These are phyloP conservation scores for Avena eriantha DNA, from an alignment of 176 grass and related monocot genomes.

Conservation along the genomic window DNA sequence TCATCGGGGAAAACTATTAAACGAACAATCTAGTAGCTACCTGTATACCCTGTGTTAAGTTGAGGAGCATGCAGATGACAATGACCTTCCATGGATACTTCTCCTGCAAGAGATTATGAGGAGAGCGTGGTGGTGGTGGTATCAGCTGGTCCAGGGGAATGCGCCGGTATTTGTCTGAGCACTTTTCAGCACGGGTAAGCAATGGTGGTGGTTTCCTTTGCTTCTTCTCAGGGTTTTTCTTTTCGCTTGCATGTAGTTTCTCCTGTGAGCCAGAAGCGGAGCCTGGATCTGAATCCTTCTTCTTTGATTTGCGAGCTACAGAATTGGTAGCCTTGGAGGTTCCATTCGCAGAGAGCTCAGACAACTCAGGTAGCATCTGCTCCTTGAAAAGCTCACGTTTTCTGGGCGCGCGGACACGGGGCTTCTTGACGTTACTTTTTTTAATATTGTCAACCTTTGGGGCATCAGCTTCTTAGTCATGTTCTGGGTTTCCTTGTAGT, in stretches of 20 bases:
- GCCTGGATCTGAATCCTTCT: neutral
- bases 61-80: slow-evolving; percentile 54
- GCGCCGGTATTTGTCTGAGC: slow-evolving; percentile 36
- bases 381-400: neutral
- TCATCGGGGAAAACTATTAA: neutral
- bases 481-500: no score
- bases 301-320: slow-evolving; percentile 9
- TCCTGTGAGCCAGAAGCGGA: slow-evolving; percentile 30
- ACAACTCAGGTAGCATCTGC: neutral
- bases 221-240: slow-evolving; percentile 6
- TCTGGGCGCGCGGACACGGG: neutral
- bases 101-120: slow-evolving; percentile 49
- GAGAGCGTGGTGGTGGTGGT: slow-evolving; percentile 18
- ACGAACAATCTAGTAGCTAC: slow-evolving; percentile 16
- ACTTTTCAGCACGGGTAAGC: slow-evolving; percentile 28
- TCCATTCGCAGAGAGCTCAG: slow-evolving; percentile 3
- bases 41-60: slow-evolving; percentile 41
- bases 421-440: neutral
- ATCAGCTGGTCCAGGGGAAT: slow-evolving; percentile 42
- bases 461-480: neutral
- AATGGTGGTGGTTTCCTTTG: neutral
- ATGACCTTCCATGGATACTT: slow-evolving; percentile 54
- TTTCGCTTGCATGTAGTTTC: neutral
- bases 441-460: neutral
- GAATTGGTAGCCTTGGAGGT: slow-evolving; percentile 22